Evolutionary conservation across 768 basidiomycete genomes (phyloP).

Genomic region (Rhodotorula diobovata): DNA sequence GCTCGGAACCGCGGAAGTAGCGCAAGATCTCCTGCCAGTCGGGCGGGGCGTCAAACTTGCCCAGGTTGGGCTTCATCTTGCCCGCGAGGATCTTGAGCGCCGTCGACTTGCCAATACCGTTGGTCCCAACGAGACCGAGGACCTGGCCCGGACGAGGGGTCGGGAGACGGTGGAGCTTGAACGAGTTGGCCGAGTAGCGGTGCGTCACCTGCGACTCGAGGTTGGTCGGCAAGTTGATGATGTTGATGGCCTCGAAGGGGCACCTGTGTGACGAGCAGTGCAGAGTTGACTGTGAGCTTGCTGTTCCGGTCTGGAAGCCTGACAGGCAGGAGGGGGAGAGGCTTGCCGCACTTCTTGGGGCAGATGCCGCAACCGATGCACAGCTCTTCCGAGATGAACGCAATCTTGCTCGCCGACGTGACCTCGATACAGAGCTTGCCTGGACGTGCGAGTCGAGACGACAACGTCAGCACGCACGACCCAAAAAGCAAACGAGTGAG

Average conservation of each 20-base stretch:
- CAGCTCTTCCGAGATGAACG: constrained; percentile 96
- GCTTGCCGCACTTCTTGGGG: constrained; percentile 80
- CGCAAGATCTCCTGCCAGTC: constrained; percentile 99
- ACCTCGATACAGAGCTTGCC: constrained; percentile 99
- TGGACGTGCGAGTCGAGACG: constrained; percentile 44
- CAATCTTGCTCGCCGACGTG: constrained; percentile 74
- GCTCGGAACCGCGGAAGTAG: constrained; percentile 95
- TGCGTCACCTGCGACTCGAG: constrained; percentile 93
- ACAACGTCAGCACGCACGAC: too few relatives aligned
- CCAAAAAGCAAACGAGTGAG: too few relatives aligned
- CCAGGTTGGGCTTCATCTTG: constrained; percentile 95
- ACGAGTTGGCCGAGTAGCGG: constrained; percentile 95
- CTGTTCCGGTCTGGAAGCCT: background rate
- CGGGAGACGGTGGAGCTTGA: constrained; percentile 96
- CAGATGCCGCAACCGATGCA: constrained; percentile 99
- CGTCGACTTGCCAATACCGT: constrained; percentile 99
- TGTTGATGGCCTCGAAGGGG: constrained; percentile 97
- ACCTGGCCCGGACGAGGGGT: constrained; percentile 97
- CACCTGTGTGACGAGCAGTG: constrained; percentile 58
- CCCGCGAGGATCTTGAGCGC: constrained; percentile 94
- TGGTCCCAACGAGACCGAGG: constrained; percentile 95
- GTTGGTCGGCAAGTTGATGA: constrained; percentile 98
- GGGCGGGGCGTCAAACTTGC: constrained; percentile 94
- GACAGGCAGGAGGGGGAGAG: background rate
- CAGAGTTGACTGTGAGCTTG: background rate